phyloP scores from a whole-genome alignment of 495 filamentous ascomycete species.

The Tricharina praecox region DNA sequence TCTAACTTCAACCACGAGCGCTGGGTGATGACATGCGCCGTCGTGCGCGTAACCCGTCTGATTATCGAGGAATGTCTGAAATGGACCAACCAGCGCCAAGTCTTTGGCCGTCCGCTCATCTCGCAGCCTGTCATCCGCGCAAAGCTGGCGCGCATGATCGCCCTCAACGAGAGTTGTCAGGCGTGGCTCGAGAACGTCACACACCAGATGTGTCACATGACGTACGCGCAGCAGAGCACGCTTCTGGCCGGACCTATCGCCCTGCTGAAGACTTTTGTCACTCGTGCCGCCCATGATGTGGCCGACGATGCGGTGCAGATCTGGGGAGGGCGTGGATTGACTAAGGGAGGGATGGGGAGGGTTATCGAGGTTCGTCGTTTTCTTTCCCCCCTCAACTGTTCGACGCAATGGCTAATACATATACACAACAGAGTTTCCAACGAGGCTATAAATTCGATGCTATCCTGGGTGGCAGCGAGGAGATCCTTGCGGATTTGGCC shows the following conservation, averaged over 20 bases:
- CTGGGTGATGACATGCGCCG: constrained; percentile 41
- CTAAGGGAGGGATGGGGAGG: constrained; percentile 66
- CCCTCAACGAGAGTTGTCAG: constrained; percentile 62
- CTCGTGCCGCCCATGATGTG: constrained; percentile 60
- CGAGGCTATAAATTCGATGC: constrained; percentile 80
- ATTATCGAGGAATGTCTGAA: constrained; percentile 76
- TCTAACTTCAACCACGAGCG: constrained; percentile 67
- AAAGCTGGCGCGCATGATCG: constrained; percentile 81
- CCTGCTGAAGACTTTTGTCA: constrained; percentile 62
- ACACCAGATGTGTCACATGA: constrained; percentile 79
- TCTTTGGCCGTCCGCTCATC: constrained; percentile 65
- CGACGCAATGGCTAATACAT: too few relatives aligned
- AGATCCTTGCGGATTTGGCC: constrained; percentile 66
- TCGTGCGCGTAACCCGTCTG: constrained; percentile 46
- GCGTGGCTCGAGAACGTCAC: constrained; percentile 72
- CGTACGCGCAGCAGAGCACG: constrained; percentile 57
- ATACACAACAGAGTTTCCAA: too few relatives aligned
- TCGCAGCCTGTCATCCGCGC: constrained; percentile 75
- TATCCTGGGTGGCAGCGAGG: constrained; percentile 70
- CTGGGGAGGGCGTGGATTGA: constrained; percentile 68
- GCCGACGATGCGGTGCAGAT: constrained; percentile 73
- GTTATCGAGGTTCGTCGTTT: constrained; percentile 69
- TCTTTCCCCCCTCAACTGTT: too few relatives aligned
- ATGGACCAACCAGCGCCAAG: constrained; percentile 77
- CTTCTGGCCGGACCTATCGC: constrained; percentile 68